Evolutionary conservation across 2,329 filamentous ascomycete species (phyloP).

Genomic region (Fusarium sp.): DNA sequence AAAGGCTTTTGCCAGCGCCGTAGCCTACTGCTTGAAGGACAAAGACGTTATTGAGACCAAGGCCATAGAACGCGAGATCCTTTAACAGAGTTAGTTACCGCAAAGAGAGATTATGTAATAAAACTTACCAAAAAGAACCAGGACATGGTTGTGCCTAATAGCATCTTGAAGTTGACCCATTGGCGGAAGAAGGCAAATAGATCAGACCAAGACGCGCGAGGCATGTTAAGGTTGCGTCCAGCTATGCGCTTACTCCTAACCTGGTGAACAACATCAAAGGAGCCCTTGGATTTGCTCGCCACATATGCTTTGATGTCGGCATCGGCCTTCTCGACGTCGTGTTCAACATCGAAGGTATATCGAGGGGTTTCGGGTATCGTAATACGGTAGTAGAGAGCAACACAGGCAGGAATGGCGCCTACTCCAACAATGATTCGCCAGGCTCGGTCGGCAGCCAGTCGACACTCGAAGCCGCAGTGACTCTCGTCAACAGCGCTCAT

Average conservation of each 20-base stretch:
- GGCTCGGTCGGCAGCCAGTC: conserved; percentile 79
- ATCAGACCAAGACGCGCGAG: conserved; percentile 78
- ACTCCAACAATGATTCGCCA: conserved; percentile 87
- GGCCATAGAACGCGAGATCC: conserved; percentile 77
- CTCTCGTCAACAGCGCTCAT: conserved; percentile 56
- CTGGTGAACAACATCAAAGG: conserved; percentile 62
- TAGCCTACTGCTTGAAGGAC: conserved; percentile 81
- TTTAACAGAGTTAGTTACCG: conserved; percentile 47
- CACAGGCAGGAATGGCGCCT: conserved; percentile 80
- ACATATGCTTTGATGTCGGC: conserved; percentile 76
- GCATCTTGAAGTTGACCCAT: conserved; percentile 77
- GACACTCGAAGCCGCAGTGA: conserved; percentile 72
- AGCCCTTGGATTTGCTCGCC: conserved; percentile 61
- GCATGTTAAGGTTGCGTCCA: conserved; percentile 69
- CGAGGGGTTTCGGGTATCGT: conserved; percentile 88
- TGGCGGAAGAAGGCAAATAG: conserved; percentile 75
- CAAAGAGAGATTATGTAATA: background rate
- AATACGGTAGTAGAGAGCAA: conserved; percentile 87
- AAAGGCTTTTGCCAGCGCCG: conserved; percentile 72
- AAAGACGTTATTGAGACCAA: conserved; percentile 81
- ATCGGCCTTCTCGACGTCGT: conserved; percentile 80
- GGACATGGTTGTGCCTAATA: conserved; percentile 81
- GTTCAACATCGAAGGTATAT: conserved; percentile 84
- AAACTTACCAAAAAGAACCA: conserved; percentile 79
- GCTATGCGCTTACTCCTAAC: conserved; percentile 67